phyloP scores from a whole-genome alignment of 2,329 filamentous ascomycete species.

The Fusarium sp. region DNA sequence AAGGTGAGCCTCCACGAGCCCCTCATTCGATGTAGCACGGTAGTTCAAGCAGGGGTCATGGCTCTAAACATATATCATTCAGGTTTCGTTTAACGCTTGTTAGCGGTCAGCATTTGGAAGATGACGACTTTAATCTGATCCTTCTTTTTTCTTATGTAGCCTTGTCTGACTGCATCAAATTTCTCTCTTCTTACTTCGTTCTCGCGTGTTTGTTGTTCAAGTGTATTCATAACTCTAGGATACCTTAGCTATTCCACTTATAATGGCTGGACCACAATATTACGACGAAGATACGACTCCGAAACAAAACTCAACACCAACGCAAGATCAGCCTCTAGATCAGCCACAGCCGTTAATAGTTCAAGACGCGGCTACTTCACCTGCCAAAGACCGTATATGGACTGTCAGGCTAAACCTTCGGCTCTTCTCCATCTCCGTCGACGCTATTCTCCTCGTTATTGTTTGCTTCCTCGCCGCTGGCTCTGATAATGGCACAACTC shows the following conservation, averaged over 20 bases:
- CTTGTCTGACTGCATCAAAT: background rate
- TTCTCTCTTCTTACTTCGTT: background rate
- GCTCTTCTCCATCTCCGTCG: constrained; percentile 25
- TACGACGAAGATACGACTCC: background rate
- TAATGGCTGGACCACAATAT: constrained; percentile 1
- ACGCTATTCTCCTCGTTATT: constrained; percentile 10
- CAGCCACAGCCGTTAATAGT: background rate
- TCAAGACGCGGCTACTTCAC: background rate
- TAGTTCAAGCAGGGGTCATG: constrained; percentile 4
- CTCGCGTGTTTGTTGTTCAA: background rate
- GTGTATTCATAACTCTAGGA: background rate
- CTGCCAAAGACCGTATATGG: background rate
- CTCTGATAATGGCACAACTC: background rate
- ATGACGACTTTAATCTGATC: background rate
- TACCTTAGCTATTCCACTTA: background rate
- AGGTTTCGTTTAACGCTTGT: constrained; percentile 2
- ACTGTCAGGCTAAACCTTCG: constrained; percentile 23
- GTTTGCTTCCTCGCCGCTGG: constrained; percentile 2
- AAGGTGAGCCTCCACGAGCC: constrained; percentile 17
- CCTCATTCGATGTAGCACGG: constrained; percentile 5
- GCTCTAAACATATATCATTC: background rate
- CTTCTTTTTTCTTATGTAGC: background rate
- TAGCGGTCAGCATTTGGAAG: background rate
- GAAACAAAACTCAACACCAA: background rate
- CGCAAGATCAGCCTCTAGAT: background rate